Percentiles rank a stretch among this genome's conserved stretches.
These are phyloP conservation scores for Coleophoma crateriformis DNA, from an alignment of 2,329 filamentous ascomycete species.

Conservation along the genomic window DNA sequence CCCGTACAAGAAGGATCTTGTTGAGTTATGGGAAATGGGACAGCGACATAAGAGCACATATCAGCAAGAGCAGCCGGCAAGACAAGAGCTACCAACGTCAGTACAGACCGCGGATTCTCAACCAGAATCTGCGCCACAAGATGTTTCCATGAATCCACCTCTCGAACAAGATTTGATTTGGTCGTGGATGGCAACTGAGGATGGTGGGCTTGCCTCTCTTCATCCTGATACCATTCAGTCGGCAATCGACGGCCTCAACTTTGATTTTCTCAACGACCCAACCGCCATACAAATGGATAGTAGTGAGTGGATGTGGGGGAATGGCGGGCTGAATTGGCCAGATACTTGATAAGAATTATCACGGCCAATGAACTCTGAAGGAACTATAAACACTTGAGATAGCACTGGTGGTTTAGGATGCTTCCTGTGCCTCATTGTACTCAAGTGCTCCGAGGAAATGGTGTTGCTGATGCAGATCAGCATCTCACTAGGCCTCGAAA, in stretches of 20 bases:
- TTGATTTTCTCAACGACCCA: not conserved
- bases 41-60: not conserved
- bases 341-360: not conserved
- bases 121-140: not conserved
- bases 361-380: too few relatives aligned
- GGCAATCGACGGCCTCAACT: not conserved
- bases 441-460: too few relatives aligned
- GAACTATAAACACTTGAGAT: too few relatives aligned
- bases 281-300: not conserved
- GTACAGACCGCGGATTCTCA: not conserved
- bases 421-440: too few relatives aligned
- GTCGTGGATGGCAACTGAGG: not conserved
- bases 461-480: too few relatives aligned
- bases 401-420: too few relatives aligned
- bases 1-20: not conserved
- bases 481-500: too few relatives aligned
- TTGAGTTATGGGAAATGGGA: not conserved
- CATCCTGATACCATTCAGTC: not conserved
- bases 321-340: not conserved
- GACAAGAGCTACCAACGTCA: not conserved
- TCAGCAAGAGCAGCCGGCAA: not conserved
- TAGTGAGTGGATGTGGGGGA: constrained; percentile 1
- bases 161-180: not conserved
- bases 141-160: not conserved
- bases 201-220: not conserved